Conservation (phyloP, 2,329 filamentous ascomycete species). For the Claviceps sp. region DNA sequence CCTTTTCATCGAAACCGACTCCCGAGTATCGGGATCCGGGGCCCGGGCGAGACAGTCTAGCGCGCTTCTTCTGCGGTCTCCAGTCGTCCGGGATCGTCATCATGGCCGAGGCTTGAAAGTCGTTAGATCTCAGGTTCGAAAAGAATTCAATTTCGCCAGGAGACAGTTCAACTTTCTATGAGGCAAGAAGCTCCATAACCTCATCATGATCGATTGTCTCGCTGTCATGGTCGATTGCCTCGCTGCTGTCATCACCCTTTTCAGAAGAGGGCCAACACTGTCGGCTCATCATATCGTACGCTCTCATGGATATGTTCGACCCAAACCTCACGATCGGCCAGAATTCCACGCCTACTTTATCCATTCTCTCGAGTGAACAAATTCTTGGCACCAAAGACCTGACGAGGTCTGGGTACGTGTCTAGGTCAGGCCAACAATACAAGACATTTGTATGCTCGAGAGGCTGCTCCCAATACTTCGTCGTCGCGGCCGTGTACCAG, state of each 20-base stretch:
- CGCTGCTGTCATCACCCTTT: conserved; percentile 1
- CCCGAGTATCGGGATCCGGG: neutral
- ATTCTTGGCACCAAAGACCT: conserved; percentile 9
- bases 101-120: conserved; percentile 5
- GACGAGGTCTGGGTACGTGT: conserved; percentile 17
- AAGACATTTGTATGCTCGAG: conserved; percentile 15
- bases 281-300: conserved; percentile 8
- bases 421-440: conserved; percentile 22
- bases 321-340: conserved; percentile 21
- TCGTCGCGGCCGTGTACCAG: conserved; percentile 11
- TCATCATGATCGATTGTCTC: conserved; percentile 18
- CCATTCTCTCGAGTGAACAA: neutral
- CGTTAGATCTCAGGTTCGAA: conserved; percentile 3
- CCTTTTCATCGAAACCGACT: conserved; percentile 3
- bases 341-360: conserved; percentile 9
- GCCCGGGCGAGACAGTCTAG: neutral
- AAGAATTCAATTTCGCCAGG: neutral
- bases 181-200: neutral
- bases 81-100: conserved; percentile 5
- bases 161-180: conserved; percentile 9
- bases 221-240: conserved; percentile 17
- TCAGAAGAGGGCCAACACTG: neutral
- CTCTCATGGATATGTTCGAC: conserved; percentile 7
- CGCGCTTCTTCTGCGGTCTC: neutral
- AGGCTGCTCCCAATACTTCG: conserved; percentile 12